These are phyloP conservation scores for Talaromyces sp. DNA, from an alignment of 2,329 filamentous ascomycete species.

Conservation along the genomic window DNA sequence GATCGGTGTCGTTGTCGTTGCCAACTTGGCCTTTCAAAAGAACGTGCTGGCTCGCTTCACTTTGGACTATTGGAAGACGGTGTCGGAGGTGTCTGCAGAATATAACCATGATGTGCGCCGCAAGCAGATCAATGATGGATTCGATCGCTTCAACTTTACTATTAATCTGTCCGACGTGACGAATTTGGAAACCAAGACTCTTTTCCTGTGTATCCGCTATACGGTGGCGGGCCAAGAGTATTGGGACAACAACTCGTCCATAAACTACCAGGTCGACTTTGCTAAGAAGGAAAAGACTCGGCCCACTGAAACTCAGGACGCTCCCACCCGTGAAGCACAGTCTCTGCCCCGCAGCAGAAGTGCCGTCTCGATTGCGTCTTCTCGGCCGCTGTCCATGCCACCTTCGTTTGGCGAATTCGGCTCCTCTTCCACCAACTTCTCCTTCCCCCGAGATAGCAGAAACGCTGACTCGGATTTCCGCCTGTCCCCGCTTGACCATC, in stretches of 20 bases:
- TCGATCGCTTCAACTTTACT: constrained; percentile 88
- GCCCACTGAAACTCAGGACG: constrained; percentile 38
- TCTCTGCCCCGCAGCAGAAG: constrained; percentile 64
- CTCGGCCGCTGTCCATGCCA: constrained; percentile 46
- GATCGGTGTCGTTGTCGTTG: constrained; percentile 75
- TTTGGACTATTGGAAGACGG: constrained; percentile 97
- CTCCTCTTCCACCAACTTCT: constrained; percentile 46
- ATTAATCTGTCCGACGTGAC: constrained; percentile 89
- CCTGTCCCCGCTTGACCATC: constrained; percentile 65
- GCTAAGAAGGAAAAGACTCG: constrained; percentile 64
- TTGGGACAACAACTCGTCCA: constrained; percentile 87
- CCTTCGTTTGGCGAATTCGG: constrained; percentile 58
- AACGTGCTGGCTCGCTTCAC: constrained; percentile 88
- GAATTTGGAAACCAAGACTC: constrained; percentile 85
- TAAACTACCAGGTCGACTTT: constrained; percentile 95
- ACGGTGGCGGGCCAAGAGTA: constrained; percentile 75
- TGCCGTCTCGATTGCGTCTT: constrained; percentile 44
- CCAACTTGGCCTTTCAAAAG: constrained; percentile 88
- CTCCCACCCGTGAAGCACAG: constrained; percentile 46
- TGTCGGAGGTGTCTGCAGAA: constrained; percentile 87
- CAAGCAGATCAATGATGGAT: constrained; percentile 58
- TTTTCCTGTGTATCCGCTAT: constrained; percentile 90
- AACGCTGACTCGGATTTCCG: constrained; percentile 64
- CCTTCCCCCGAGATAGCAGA: constrained; percentile 54
- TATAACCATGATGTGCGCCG: constrained; percentile 73